Evolutionary conservation across 441 rosid species (phyloP), one percentile per base, ranked within the genome.

Genomic region (Iberis amara): DNA sequence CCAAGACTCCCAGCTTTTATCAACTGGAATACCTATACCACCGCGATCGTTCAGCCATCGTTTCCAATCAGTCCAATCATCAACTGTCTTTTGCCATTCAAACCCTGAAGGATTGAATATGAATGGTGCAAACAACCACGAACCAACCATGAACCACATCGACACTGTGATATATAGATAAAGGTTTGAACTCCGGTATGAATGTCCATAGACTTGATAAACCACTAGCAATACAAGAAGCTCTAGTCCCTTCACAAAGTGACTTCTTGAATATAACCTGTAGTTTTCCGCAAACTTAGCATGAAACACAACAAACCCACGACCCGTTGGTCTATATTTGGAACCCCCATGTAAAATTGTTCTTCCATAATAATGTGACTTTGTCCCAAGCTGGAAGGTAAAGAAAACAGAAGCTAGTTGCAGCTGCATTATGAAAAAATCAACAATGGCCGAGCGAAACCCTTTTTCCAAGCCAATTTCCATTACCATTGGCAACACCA

Each of bases 11-110:
- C 99, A 94, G 69, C 99, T 89, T 67, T 69, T 79, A 11, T 82
- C 80, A 8, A 65, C 46, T 1, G 69, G 79, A 27, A 89, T 92
- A 13, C 99, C 99, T 9, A 92, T 92, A 52, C 97, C 95, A 48
- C 99, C 97, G 0, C 86, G 85, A 72, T 89, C 83, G 8, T 91
- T 86, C 82, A 92, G 83, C 99, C 99, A 89, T 41, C 96, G 70
- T 69, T 86, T 92, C 99, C 99, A 92, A 64, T 92, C 96, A 27
- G 88, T 78, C 99, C 99, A 82, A 64, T 92, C 99, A 31, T 92
- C 99, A 62, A 80, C 89, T 0, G 94, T 86, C 73, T 86, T 92
- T 68, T 92, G 99, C 99, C 99, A 86, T 63, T 92, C 97, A 59
- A 92, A 89, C 8, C 97, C 94, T 39, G 99, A 89, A 6, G 97